Evolutionary conservation across 345 rosid species (phyloP).

Genomic region (Turnera subulata): DNA sequence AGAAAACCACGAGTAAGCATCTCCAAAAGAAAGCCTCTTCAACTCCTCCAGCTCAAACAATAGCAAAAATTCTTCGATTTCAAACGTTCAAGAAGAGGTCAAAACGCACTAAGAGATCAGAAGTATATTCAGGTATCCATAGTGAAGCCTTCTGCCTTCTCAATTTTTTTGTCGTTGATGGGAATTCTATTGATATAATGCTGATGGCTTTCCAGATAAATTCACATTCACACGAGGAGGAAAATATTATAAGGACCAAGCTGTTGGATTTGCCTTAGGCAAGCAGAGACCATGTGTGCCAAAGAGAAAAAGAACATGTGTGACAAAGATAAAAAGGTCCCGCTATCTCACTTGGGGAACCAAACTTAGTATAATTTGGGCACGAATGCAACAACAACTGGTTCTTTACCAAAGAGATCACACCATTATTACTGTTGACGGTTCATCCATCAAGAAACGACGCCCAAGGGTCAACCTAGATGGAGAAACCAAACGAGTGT

Average conservation of each 20-base stretch:
- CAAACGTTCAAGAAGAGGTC: constrained; percentile 35
- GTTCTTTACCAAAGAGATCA: constrained; percentile 36
- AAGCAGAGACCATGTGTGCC: constrained; percentile 34
- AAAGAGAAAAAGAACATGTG: constrained; percentile 53
- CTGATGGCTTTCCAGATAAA: constrained; percentile 18
- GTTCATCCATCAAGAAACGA: constrained; percentile 12
- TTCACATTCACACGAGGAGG: constrained; percentile 19
- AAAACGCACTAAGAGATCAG: constrained; percentile 7
- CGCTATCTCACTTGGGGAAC: constrained; percentile 32
- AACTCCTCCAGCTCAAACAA: constrained; percentile 12
- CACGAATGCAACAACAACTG: constrained; percentile 27
- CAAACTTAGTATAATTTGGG: constrained; percentile 20
- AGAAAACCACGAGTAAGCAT: constrained; percentile 13
- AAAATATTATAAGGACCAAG: constrained; percentile 27
- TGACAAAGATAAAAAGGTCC: constrained; percentile 37
- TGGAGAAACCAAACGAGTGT: constrained; percentile 29
- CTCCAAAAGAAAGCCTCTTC: constrained; percentile 9
- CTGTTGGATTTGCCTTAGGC: constrained; percentile 19
- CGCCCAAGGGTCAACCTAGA: constrained; percentile 21
- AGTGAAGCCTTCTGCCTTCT: constrained; percentile 17
- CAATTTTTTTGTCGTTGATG: constrained; percentile 5
- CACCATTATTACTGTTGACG: constrained; percentile 12
- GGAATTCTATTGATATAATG: constrained; percentile 21
- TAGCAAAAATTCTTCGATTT: constrained; percentile 25
- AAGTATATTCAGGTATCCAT: constrained; percentile 11